Evolutionary conservation across 73 alveolate species (phyloP).

Genomic region (Blepharisma japonicum): DNA sequence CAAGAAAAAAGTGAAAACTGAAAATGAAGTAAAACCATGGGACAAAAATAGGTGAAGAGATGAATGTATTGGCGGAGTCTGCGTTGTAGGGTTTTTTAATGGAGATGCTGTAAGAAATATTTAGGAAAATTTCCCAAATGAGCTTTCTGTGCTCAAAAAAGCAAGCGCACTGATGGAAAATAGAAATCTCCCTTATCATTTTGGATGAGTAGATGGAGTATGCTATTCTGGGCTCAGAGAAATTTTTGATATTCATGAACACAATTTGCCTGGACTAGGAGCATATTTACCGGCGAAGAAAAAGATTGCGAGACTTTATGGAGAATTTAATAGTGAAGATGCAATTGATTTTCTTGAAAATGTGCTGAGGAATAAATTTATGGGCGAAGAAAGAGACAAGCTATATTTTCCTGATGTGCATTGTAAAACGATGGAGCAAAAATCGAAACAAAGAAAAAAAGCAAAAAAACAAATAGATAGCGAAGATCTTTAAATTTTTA

Average conservation of each 20-base stretch:
- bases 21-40: background rate
- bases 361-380: background rate
- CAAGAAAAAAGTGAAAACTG: background rate
- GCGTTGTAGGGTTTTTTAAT: conserved; percentile 15
- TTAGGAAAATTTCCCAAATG: background rate
- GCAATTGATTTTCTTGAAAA: background rate
- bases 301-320: conserved; percentile 13
- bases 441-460: no score
- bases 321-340: conserved; percentile 10
- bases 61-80: background rate
- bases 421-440: no score
- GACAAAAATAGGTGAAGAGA: no score
- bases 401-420: no score
- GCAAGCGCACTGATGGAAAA: conserved; percentile 12
- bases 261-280: background rate
- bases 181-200: conserved; percentile 16
- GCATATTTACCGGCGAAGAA: background rate
- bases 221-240: conserved; percentile 13
- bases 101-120: background rate
- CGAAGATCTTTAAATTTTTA: no score
- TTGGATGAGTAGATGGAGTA: background rate
- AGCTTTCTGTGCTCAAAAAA: background rate
- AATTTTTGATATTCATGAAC: conserved; percentile 8
- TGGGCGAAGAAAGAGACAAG: no score
- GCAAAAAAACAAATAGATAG: no score